Conservation (phyloP, 805 yeast genomes). For the Zygoascus flipseniorum region DNA sequence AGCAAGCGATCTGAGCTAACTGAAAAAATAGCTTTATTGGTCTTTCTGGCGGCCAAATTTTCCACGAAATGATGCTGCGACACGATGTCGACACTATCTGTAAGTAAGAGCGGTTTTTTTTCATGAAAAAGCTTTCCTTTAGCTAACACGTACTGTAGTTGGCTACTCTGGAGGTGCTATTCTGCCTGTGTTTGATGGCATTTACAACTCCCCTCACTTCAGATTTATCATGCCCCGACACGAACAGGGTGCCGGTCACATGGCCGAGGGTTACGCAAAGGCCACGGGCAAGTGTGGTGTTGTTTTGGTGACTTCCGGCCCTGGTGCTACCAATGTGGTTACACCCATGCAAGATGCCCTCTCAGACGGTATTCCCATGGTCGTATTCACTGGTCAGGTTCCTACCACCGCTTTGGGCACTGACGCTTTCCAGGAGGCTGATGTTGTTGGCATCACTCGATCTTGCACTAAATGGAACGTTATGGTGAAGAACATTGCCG, state of each 20-base stretch:
- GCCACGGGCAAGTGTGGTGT: conserved; percentile 97
- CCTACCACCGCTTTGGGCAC: conserved; percentile 94
- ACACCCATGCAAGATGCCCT: conserved; percentile 99
- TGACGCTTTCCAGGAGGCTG: conserved; percentile 99
- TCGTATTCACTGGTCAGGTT: conserved; percentile 96
- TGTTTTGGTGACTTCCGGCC: conserved; percentile 97
- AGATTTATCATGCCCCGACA: conserved; percentile 89
- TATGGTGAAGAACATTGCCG: conserved; percentile 92
- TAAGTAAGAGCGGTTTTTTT: background rate
- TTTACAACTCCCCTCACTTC: conserved; percentile 82
- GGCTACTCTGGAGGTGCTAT: conserved; percentile 99
- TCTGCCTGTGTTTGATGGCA: conserved; percentile 95
- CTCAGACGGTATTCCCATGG: conserved; percentile 94
- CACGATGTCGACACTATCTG: conserved; percentile 89
- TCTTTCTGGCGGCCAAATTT: conserved; percentile 95
- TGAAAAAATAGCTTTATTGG: conserved; percentile 76
- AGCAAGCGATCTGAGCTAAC: conserved; percentile 10
- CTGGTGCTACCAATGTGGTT: conserved; percentile 96
- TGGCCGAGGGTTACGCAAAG: conserved; percentile 98
- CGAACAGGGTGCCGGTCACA: conserved; percentile 99
- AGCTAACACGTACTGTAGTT: conserved; percentile 23
- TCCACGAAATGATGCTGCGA: conserved; percentile 97
- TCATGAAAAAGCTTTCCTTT: background rate
- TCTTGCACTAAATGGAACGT: conserved; percentile 99
- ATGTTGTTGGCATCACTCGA: conserved; percentile 91